These are phyloP conservation scores for Solanum boliviense DNA, from an alignment of 257 asterid genomes.

Conservation along the genomic window DNA sequence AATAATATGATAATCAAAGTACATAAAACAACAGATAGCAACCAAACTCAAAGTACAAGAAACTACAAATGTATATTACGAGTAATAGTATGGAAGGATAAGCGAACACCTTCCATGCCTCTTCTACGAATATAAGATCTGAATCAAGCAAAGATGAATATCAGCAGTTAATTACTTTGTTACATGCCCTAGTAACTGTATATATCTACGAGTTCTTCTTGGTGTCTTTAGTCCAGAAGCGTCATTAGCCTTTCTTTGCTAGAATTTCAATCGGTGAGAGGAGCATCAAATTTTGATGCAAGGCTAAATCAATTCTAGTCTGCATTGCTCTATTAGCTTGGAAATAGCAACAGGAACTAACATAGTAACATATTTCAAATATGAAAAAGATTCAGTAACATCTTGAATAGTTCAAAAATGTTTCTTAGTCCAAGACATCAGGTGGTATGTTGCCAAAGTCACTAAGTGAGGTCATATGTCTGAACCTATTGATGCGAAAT, in stretches of 20 bases:
- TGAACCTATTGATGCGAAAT: background rate
- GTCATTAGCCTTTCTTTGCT: background rate
- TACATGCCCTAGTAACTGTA: background rate
- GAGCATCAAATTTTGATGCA: background rate
- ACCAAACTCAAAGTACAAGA: background rate
- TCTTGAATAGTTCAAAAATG: background rate
- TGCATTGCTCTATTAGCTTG: background rate
- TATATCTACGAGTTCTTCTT: background rate
- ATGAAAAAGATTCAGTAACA: background rate
- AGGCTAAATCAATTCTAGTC: background rate
- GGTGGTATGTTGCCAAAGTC: background rate
- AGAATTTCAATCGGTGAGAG: background rate
- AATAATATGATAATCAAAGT: background rate
- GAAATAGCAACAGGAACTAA: background rate
- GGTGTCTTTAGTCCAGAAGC: background rate
- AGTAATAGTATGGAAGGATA: background rate
- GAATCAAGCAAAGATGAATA: background rate
- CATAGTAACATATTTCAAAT: background rate
- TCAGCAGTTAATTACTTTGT: background rate
- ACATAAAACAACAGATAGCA: background rate
- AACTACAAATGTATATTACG: background rate
- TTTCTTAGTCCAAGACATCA: background rate
- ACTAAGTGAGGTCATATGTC: background rate
- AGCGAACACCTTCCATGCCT: background rate
- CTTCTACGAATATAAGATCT: background rate